Evolutionary conservation across 331 rosid genomes (phyloP), one percentile per base, ranked within the genome.

Genomic region (Cydonia oblonga): DNA sequence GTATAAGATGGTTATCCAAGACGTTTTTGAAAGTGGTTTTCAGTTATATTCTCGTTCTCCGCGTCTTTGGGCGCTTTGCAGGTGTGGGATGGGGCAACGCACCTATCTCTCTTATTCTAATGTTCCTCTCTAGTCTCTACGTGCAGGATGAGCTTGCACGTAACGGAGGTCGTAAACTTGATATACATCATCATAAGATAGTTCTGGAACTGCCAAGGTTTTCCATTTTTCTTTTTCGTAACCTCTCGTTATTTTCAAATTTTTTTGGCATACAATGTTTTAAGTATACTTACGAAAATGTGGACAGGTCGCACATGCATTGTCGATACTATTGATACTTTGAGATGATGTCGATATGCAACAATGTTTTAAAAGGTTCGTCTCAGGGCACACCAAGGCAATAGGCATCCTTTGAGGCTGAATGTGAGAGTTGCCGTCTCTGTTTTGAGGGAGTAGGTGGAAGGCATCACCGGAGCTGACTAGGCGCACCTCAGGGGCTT

Each of bases 281-380:
- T 49, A 49, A 6, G 3, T 49, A 0, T 40, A 49, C 2, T 49
- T 49, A 2, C 3, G 0, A 49, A 49, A 49, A 49, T 6, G 2
- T 6, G 22, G 0, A 18, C 54, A 49, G 1, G 0, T 49, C 1
- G 22, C 0, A 2, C 0, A 2, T 49, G 9, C 56, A 0, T 49
- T 18, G 20, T 49, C 1, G 19, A 3, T 49, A 18, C 20, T 18
- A 16, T 49, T 46, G 0, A 46, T 46, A 46, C 53, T 46, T 18
- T 6, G 1, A 6, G 4, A 6, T 6, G 9, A 7, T 49, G 4
- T 1, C 3, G 9, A 19, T 49, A 6, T 49, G 19, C 1, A 6
- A n/a, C n/a, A n/a, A n/a, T n/a, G n/a, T n/a, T n/a, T n/a, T n/a
- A n/a, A n/a, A n/a, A n/a, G n/a, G n/a, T n/a, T n/a, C n/a, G n/a